Evolutionary conservation across 495 filamentous ascomycete species (phyloP).

Genomic region (Penicillium taxi): DNA sequence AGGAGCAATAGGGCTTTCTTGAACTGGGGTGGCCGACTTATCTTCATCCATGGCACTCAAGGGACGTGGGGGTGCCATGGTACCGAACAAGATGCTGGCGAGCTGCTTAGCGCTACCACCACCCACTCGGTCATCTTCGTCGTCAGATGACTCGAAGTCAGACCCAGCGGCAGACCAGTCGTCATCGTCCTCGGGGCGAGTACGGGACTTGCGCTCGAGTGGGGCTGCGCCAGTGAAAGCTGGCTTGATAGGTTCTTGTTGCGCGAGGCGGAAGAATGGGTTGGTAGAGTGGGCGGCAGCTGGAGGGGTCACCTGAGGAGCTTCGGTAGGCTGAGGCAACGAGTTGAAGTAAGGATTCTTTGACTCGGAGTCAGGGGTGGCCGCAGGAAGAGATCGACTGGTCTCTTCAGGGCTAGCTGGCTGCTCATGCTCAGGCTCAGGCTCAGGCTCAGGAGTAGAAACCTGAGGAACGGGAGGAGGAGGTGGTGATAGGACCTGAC

Average conservation of each 20-base stretch:
- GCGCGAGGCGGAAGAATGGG: slow-evolving; percentile 87
- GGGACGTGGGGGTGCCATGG: slow-evolving; percentile 91
- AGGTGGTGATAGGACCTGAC: slow-evolving; percentile 44
- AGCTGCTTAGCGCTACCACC: slow-evolving; percentile 82
- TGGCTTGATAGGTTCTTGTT: slow-evolving; percentile 33
- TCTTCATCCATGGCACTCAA: slow-evolving; percentile 69
- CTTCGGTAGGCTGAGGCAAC: slow-evolving; percentile 39
- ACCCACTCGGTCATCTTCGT: slow-evolving; percentile 64
- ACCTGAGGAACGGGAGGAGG: slow-evolving; percentile 25
- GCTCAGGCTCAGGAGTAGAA: slow-evolving; percentile 26
- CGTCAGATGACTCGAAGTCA: slow-evolving; percentile 61
- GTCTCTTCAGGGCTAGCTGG: slow-evolving; percentile 22
- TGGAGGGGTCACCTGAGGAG: slow-evolving; percentile 12
- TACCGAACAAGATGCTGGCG: slow-evolving; percentile 89
- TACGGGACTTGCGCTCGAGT: slow-evolving; percentile 43
- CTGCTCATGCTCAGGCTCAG: slow-evolving; percentile 36
- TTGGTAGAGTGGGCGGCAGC: slow-evolving; percentile 61
- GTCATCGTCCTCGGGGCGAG: slow-evolving; percentile 69
- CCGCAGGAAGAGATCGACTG: slow-evolving; percentile 17
- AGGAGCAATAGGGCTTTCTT: slow-evolving; percentile 25
- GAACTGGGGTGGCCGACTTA: slow-evolving; percentile 41
- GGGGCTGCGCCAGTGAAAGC: slow-evolving; percentile 31
- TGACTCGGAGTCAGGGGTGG: slow-evolving; percentile 39
- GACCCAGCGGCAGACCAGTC: slow-evolving; percentile 82
- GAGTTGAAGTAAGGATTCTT: slow-evolving; percentile 71